These are phyloP conservation scores for Hypoxylon fragiforme DNA, from an alignment of 495 filamentous ascomycete species.

Conservation along the genomic window DNA sequence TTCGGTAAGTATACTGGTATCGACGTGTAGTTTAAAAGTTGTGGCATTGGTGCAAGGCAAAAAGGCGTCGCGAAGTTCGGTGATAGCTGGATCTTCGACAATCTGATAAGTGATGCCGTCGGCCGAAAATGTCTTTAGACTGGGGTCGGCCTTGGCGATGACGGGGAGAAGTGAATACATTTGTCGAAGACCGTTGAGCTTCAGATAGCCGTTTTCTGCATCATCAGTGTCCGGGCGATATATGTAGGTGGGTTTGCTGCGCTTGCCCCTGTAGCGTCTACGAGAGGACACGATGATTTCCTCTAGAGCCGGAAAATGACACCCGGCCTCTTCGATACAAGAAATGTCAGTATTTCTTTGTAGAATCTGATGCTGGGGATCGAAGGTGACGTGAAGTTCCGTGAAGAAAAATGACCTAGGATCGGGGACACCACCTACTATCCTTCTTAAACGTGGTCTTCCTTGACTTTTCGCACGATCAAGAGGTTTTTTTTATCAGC, in stretches of 20 bases:
- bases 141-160: constrained; percentile 7
- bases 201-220: neutral
- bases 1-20: neutral
- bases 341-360: constrained; percentile 8
- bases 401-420: too few species aligned
- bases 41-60: constrained; percentile 12
- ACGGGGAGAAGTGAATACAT: constrained; percentile 19
- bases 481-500: too few species aligned
- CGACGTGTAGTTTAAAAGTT: constrained; percentile 18
- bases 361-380: constrained; percentile 11
- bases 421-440: too few species aligned
- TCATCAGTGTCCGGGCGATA: too few species aligned
- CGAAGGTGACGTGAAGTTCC: constrained; percentile 4
- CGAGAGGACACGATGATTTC: constrained; percentile 11
- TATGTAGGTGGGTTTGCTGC: too few species aligned
- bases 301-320: constrained; percentile 12
- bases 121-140: constrained; percentile 9
- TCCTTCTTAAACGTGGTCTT: too few species aligned
- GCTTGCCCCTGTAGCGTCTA: too few species aligned
- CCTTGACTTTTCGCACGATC: too few species aligned
- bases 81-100: constrained; percentile 13
- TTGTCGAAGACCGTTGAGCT: constrained; percentile 7
- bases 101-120: constrained; percentile 12
- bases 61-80: constrained; percentile 9
- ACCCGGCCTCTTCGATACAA: constrained; percentile 13